phyloP scores from a whole-genome alignment of 371 early-diverging fungal species.

The Mucor indicus region DNA sequence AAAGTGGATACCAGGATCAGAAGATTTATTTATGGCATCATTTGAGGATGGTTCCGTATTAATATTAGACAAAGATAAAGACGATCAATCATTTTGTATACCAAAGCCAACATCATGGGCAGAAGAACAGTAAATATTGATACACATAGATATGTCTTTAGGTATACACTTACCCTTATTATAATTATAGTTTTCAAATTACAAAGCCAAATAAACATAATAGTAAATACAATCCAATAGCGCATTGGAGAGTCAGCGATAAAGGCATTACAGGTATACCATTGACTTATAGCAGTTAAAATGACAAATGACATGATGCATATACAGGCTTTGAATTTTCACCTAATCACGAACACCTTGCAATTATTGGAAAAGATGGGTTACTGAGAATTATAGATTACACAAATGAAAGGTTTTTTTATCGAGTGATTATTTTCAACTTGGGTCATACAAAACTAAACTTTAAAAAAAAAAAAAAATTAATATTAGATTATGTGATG shows the following conservation, averaged over 20 bases:
- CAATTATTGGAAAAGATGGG: conserved; percentile 74
- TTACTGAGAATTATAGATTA: conserved; percentile 66
- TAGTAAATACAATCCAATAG: conserved; percentile 65
- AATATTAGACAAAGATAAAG: conserved; percentile 79
- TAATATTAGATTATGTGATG: conserved; percentile 57
- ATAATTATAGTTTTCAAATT: conserved; percentile 39
- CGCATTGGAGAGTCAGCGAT: conserved; percentile 66
- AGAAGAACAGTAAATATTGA: conserved; percentile 16
- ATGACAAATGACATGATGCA: too few relatives aligned
- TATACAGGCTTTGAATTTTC: conserved; percentile 79
- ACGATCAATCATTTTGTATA: conserved; percentile 63
- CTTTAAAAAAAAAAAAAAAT: too few relatives aligned
- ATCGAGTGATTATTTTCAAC: not conserved
- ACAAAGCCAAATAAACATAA: conserved; percentile 42
- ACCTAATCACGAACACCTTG: conserved; percentile 74
- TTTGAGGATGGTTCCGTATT: conserved; percentile 74
- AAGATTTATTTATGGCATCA: conserved; percentile 78
- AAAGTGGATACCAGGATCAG: conserved; percentile 88
- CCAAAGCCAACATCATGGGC: conserved; percentile 26
- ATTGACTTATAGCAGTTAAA: too few relatives aligned
- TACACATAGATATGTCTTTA: not conserved
- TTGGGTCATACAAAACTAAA: not conserved
- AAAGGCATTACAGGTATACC: conserved; percentile 61
- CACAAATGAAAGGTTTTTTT: conserved; percentile 8
- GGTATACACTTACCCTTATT: not conserved